Percentiles rank a stretch among this genome's conserved stretches.
phyloP scores from a whole-genome alignment of 2,329 filamentous ascomycete genomes.

The Penicillium sp. region DNA sequence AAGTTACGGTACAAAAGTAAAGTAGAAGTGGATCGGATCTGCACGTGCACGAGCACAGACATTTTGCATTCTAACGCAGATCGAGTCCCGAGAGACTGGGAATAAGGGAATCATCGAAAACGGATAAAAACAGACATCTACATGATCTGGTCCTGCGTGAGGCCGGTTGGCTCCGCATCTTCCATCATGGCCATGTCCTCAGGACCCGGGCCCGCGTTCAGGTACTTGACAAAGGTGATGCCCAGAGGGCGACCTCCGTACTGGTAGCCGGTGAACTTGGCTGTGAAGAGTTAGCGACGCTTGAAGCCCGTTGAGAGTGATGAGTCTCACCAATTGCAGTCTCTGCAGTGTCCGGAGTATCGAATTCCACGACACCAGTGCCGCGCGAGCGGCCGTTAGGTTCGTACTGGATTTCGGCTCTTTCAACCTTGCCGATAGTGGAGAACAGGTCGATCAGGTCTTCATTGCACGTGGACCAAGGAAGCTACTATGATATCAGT shows the following conservation, averaged over 20 bases:
- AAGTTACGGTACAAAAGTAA: background rate
- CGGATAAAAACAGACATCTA: conserved; percentile 41
- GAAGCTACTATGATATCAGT: conserved; percentile 60
- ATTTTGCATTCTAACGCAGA: conserved; percentile 11
- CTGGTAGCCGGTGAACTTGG: conserved; percentile 96
- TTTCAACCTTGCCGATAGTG: conserved; percentile 96
- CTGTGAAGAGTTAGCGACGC: conserved; percentile 39
- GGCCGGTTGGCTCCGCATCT: conserved; percentile 66
- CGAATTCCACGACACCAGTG: conserved; percentile 94
- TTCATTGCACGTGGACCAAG: conserved; percentile 98
- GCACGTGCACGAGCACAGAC: conserved; percentile 18
- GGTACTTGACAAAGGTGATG: conserved; percentile 90
- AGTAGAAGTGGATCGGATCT: conserved; percentile 9
- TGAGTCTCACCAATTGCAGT: conserved; percentile 71
- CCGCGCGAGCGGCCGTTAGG: conserved; percentile 92
- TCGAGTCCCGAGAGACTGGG: conserved; percentile 9
- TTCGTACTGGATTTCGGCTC: conserved; percentile 99
- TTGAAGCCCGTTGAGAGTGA: background rate
- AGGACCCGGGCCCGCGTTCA: conserved; percentile 61
- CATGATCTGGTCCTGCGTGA: conserved; percentile 99
- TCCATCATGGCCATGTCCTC: conserved; percentile 76
- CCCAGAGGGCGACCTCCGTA: conserved; percentile 94
- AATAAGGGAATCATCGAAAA: conserved; percentile 26
- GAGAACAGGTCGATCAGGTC: conserved; percentile 95
- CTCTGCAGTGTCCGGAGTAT: conserved; percentile 76